Percentiles rank a stretch among this genome's conserved stretches.
phyloP scores from a whole-genome alignment of 2,329 filamentous ascomycete species.

The Corniculantispora saksenae region DNA sequence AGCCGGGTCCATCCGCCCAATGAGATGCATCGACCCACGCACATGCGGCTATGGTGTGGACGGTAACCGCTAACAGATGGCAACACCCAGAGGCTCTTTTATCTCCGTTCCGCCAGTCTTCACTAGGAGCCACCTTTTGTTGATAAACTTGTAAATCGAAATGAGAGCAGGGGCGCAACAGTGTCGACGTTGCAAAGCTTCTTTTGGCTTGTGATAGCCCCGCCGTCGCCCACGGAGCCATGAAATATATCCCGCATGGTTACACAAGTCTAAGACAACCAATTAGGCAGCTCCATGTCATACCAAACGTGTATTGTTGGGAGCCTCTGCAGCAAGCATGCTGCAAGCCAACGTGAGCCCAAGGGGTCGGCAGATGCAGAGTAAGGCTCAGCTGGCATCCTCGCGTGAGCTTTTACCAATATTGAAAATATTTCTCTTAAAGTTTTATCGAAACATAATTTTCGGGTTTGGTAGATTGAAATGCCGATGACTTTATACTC shows the following conservation, averaged over 20 bases:
- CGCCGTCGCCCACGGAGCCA: neutral
- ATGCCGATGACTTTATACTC: neutral
- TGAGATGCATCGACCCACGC: slow-evolving; percentile 20
- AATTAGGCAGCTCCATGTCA: neutral
- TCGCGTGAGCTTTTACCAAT: slow-evolving; percentile 9
- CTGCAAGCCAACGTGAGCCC: neutral
- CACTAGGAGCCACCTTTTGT: neutral
- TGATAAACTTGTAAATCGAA: neutral
- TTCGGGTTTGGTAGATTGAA: neutral
- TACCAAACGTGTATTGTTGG: slow-evolving; percentile 10
- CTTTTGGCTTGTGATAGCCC: slow-evolving; percentile 15
- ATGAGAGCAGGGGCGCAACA: neutral
- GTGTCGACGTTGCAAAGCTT: neutral
- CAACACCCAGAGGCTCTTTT: neutral
- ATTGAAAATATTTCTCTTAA: neutral
- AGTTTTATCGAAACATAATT: neutral
- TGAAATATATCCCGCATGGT: slow-evolving; percentile 15
- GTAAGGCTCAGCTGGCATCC: neutral
- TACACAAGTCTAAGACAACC: neutral
- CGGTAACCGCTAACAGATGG: slow-evolving; percentile 1
- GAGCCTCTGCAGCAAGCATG: slow-evolving; percentile 10
- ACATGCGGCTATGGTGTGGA: slow-evolving; percentile 19
- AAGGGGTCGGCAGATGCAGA: neutral
- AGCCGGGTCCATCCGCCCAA: slow-evolving; percentile 17
- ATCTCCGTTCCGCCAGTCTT: neutral